Percentiles rank a stretch among this genome's conserved stretches.
These are phyloP conservation scores for Nephelium lappaceum DNA, from an alignment of 345 rosid genomes.

Conservation along the genomic window DNA sequence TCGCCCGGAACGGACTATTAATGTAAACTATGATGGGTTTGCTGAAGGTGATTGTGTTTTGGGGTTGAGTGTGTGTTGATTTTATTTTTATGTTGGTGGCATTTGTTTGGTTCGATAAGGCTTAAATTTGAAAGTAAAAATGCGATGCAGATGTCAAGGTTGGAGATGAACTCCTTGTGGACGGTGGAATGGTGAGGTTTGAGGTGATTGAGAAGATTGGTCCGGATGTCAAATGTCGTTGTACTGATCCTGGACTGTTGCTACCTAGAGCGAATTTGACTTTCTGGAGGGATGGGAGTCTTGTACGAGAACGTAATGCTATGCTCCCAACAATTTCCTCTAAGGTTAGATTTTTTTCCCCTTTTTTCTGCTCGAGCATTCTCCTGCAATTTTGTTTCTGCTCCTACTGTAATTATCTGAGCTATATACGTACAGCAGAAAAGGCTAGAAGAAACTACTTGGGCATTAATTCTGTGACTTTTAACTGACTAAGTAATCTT, in stretches of 20 bases:
- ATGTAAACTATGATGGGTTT: slow-evolving; percentile 94
- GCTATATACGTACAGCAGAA: neutral
- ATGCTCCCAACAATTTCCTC: slow-evolving; percentile 98
- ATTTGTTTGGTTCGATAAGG: slow-evolving; percentile 1
- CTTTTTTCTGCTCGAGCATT: neutral
- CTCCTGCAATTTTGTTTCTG: neutral
- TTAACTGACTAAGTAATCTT: neutral
- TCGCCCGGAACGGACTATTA: slow-evolving; percentile 79
- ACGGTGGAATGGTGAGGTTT: slow-evolving; percentile 99
- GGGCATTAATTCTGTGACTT: neutral
- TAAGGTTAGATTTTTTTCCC: slow-evolving; percentile 50
- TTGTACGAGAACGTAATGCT: slow-evolving; percentile 96
- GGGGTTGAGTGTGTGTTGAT: neutral
- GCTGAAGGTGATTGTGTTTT: slow-evolving; percentile 72
- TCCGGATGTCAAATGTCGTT: slow-evolving; percentile 90
- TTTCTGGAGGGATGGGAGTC: slow-evolving; percentile 98
- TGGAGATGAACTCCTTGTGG: slow-evolving; percentile 94
- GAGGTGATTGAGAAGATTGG: slow-evolving; percentile 97
- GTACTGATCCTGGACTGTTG: slow-evolving; percentile 95
- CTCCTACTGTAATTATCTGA: neutral
- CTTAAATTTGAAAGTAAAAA: neutral
- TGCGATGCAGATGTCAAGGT: slow-evolving; percentile 70
- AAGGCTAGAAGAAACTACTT: neutral
- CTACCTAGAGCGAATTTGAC: slow-evolving; percentile 98
- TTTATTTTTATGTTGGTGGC: neutral